These are phyloP conservation scores for Corymbia calophylla DNA, from an alignment of 441 rosid genomes.

Conservation along the genomic window DNA sequence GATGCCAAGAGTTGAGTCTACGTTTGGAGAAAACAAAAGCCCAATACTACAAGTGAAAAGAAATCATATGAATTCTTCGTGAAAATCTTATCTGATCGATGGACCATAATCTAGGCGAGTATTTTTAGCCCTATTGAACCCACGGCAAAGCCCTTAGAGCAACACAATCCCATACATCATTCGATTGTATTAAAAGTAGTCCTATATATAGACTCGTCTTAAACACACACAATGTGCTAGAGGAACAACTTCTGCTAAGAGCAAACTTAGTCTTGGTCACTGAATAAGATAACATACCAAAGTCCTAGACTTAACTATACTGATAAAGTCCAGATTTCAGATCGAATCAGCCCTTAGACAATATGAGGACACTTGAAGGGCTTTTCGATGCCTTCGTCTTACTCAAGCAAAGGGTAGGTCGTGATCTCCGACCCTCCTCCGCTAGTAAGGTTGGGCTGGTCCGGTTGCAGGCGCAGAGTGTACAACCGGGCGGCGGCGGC, in stretches of 20 bases:
- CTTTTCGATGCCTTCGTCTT: background rate
- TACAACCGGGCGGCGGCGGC: background rate
- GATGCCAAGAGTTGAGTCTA: background rate
- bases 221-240: background rate
- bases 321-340: background rate
- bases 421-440: background rate
- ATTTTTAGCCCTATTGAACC: background rate
- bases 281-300: background rate
- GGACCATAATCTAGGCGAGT: background rate
- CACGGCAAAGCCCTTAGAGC: background rate
- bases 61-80: background rate
- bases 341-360: background rate
- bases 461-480: background rate
- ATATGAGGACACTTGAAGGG: background rate
- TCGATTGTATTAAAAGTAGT: background rate
- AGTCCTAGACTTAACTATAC: background rate
- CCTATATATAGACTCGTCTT: background rate
- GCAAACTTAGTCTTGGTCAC: background rate
- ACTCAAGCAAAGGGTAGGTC: background rate
- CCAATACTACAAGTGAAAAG: background rate
- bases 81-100: background rate
- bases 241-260: background rate
- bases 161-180: background rate
- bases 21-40: background rate
- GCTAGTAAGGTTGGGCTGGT: background rate